Evolutionary conservation across 148 eudicot genomes (phyloP).

Genomic region (Fagopyrum homotropicum): DNA sequence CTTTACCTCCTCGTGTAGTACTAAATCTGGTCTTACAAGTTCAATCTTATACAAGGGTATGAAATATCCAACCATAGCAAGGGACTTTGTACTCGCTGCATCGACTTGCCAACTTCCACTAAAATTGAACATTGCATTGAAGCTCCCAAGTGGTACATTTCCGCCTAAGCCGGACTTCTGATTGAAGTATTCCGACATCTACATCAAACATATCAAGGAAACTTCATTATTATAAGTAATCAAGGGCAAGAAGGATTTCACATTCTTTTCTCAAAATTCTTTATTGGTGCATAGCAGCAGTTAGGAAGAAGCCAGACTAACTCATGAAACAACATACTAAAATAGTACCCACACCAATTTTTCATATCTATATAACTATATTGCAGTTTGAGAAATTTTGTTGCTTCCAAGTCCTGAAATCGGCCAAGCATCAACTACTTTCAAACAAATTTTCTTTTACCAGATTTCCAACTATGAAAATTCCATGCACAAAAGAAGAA

Average conservation of each 20-base stretch:
- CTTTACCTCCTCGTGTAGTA: conserved; percentile 67
- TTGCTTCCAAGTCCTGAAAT: neutral
- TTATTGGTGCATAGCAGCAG: neutral
- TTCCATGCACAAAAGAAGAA: neutral
- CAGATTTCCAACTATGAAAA: neutral
- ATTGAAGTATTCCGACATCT: conserved; percentile 86
- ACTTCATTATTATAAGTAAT: neutral
- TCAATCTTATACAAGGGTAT: conserved; percentile 55
- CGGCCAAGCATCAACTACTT: neutral
- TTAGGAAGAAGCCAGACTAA: neutral
- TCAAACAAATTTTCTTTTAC: neutral
- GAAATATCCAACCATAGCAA: conserved; percentile 76
- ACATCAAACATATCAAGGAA: conserved; percentile 18
- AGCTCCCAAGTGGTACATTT: conserved; percentile 81
- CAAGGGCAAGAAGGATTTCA: neutral
- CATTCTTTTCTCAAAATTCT: neutral
- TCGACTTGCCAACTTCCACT: conserved; percentile 84
- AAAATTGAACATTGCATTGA: conserved; percentile 97
- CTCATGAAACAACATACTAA: neutral
- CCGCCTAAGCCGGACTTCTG: conserved; percentile 60
- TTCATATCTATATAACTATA: too few species aligned
- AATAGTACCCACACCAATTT: neutral
- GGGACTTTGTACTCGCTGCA: conserved; percentile 84
- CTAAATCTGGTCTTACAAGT: conserved; percentile 45
- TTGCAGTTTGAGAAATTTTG: neutral